Base-by-base conservation (phyloP, 106 monocot genomes). In the Vanilla planifolia region DNA sequence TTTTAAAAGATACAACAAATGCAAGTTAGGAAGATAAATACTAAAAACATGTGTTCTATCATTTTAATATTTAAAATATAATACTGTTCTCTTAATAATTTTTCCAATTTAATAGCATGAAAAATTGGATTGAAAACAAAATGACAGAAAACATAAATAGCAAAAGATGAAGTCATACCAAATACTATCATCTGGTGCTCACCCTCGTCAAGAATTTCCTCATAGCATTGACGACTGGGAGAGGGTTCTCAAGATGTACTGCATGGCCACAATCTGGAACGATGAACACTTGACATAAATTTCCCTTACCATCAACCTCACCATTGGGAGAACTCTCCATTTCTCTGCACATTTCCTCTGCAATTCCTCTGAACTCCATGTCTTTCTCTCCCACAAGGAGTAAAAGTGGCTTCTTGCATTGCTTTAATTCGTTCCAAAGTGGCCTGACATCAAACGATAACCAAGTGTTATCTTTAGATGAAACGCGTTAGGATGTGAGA, bases 171-270 rank as follows among this genome's bases (percentile, higher is more conserved):
- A 6, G 37, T 10, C n/a, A n/a, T n/a, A n/a, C n/a, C n/a, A n/a
- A n/a, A n/a, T n/a, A n/a, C 37, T 5, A 10, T 10, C 10, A 37
- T 6, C 37, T 37, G 5, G 10, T n/a, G 53, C n/a, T 53, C 33
- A 79, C 8, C 27, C 53, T 69, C 35, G 35, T 61, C 14, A 92
- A 28, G 66, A 95, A 95, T 43, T 79, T 95, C 28, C 95, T 80
- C 33, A 95, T 46, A 22, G 78, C 71, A 59, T 83, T 75, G 34
- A 95, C 67, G 35, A 95, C 63, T 10, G 78, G 64, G 16, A 95
- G 83, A 67, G 95, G 90, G 62, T 90, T 84, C 77, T 95, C 95
- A 55, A 90, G 61, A 61, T 95, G 95, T 35, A 86, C 89, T 3
- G 86, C 86, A 74, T 95, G 89, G 26, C 95, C 95, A 48, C 77